Evolutionary conservation across 169 alveolate genomes (phyloP).

Genomic region (Eimeria necatrix): DNA sequence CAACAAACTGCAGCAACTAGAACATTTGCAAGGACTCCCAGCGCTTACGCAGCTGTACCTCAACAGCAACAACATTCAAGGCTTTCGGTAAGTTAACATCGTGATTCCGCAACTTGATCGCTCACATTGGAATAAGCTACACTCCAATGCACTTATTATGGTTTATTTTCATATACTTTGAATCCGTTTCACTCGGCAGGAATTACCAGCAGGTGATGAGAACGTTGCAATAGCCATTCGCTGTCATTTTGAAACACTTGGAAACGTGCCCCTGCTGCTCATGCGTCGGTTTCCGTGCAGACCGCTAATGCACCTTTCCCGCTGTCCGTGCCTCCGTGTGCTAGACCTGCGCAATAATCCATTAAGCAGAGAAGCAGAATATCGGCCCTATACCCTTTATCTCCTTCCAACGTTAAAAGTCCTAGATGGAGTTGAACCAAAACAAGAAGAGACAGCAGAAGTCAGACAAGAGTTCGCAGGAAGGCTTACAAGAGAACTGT

Average conservation of each 20-base stretch:
- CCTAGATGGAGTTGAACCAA: constrained; percentile 71
- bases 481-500: constrained; percentile 76
- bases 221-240: too few relatives aligned
- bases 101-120: too few relatives aligned
- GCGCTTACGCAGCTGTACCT: constrained; percentile 67
- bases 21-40: constrained; percentile 57
- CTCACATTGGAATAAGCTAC: background rate
- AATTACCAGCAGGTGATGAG: too few relatives aligned
- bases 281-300: constrained; percentile 12
- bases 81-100: constrained; percentile 6
- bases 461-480: constrained; percentile 65
- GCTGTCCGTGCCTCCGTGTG: constrained; percentile 66
- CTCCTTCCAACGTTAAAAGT: constrained; percentile 56
- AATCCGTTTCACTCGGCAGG: background rate
- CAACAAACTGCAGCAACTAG: constrained; percentile 68
- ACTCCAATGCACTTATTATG: background rate
- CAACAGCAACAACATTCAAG: constrained; percentile 57
- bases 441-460: constrained; percentile 44
- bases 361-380: constrained; percentile 65
- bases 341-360: constrained; percentile 71
- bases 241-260: too few relatives aligned
- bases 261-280: background rate
- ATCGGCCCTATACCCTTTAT: constrained; percentile 73
- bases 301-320: constrained; percentile 59
- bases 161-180: background rate